Evolutionary conservation across 1,284 basidiomycete genomes (phyloP).

Genomic region (Tetrapyrgos nigripes): DNA sequence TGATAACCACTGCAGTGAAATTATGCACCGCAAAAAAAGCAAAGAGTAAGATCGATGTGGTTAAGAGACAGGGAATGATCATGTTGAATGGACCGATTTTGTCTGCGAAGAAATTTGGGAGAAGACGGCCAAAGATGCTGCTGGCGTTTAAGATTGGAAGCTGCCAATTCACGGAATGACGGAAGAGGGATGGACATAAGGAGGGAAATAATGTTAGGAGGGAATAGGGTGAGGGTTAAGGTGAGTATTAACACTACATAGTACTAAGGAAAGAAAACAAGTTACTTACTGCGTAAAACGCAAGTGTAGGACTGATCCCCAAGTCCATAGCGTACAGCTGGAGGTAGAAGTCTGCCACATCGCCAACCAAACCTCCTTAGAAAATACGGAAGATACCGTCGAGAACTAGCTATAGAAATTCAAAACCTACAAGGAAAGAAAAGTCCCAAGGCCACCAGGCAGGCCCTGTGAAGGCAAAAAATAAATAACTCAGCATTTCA

Average conservation of each 20-base stretch:
- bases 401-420: conserved; percentile 8
- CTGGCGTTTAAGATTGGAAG: conserved; percentile 56
- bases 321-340: conserved; percentile 55
- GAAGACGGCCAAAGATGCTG: conserved; percentile 51
- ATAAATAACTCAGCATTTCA: conserved; percentile 2
- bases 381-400: no score
- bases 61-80: conserved; percentile 46
- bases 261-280: no score
- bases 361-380: conserved; percentile 10
- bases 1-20: conserved; percentile 43
- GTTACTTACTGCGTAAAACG: conserved; percentile 54
- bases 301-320: conserved; percentile 44
- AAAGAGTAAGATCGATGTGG: conserved; percentile 48
- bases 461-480: conserved; percentile 36
- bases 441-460: conserved; percentile 49
- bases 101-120: conserved; percentile 57
- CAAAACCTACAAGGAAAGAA: conserved; percentile 53
- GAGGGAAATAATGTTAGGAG: no score
- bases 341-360: conserved; percentile 57
- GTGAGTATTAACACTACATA: no score
- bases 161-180: conserved; percentile 25
- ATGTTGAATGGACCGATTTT: conserved; percentile 51
- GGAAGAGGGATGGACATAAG: no score
- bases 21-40: conserved; percentile 48
- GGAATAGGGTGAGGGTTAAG: background rate